A percentile compares a stretch with the other conserved stretches of the same genome.
Evolutionary conservation across 306 rosid genomes (phyloP).

Genomic region (Malus asiatica): DNA sequence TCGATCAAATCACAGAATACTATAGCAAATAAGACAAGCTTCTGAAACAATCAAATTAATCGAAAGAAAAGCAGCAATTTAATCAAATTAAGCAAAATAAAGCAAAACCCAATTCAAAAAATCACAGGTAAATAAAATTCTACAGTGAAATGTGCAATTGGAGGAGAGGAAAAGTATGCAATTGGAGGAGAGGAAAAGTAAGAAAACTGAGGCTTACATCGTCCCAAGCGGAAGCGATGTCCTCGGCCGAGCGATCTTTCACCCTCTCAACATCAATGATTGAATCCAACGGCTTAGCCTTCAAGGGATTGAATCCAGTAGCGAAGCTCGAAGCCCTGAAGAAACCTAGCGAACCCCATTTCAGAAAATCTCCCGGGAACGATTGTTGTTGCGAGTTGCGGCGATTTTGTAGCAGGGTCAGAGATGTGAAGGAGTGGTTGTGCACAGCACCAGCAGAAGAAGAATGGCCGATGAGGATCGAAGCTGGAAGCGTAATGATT

Average conservation of each 20-base stretch:
- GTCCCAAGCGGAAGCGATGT: constrained; percentile 75
- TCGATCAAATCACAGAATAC: neutral
- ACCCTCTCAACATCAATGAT: constrained; percentile 65
- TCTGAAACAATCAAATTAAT: neutral
- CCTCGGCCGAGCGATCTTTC: constrained; percentile 62
- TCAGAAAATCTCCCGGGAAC: constrained; percentile 41
- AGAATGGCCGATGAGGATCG: constrained; percentile 10
- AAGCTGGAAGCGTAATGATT: constrained; percentile 16
- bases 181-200: neutral
- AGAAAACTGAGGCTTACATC: constrained; percentile 51
- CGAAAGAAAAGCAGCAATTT: neutral
- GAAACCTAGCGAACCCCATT: constrained; percentile 74
- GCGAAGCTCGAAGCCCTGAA: constrained; percentile 65
- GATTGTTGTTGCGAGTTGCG: constrained; percentile 31
- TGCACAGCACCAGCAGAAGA: neutral
- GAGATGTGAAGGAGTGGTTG: constrained; percentile 21
- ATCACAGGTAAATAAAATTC: neutral
- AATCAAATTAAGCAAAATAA: no score
- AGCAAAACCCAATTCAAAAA: neutral
- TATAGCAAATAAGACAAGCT: neutral
- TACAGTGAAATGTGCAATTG: neutral
- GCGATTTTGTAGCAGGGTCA: constrained; percentile 12
- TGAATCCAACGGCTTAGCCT: constrained; percentile 69
- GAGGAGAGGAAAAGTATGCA: neutral
- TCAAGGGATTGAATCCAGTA: constrained; percentile 67